These are phyloP conservation scores for Alternaria arbusti DNA, from an alignment of 2,329 filamentous ascomycete species.

Conservation along the genomic window DNA sequence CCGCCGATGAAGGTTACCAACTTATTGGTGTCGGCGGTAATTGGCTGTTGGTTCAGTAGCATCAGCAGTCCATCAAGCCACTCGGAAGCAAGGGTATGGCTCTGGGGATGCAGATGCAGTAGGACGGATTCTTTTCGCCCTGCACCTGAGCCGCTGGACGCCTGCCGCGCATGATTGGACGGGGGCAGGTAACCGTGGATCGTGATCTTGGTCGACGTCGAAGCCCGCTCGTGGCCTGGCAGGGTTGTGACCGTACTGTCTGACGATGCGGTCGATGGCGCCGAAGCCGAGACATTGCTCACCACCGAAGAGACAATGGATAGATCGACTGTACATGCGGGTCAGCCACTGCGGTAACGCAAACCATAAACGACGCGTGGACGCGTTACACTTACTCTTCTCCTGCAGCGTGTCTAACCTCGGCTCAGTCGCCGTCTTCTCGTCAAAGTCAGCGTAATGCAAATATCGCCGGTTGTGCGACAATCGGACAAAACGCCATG, in stretches of 20 bases:
- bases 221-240: conserved; percentile 37
- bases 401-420: conserved; percentile 75
- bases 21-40: conserved; percentile 95
- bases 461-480: conserved; percentile 90
- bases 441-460: conserved; percentile 85
- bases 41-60: conserved; percentile 92
- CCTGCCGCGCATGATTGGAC: conserved; percentile 35
- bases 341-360: conserved; percentile 38
- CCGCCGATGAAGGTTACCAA: conserved; percentile 84
- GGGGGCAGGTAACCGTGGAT: conserved; percentile 74
- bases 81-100: conserved; percentile 85
- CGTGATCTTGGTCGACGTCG: conserved; percentile 80
- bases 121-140: conserved; percentile 71
- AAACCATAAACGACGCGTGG: conserved; percentile 13
- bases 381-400: conserved; percentile 62
- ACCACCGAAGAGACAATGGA: conserved; percentile 89
- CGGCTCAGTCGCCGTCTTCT: conserved; percentile 69
- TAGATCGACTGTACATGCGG: conserved; percentile 69
- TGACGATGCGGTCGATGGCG: conserved; percentile 56
- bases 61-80: conserved; percentile 96
- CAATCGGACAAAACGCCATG: conserved; percentile 84
- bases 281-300: conserved; percentile 80
- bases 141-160: conserved; percentile 37
- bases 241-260: conserved; percentile 55
- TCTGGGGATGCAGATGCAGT: conserved; percentile 81